Evolutionary conservation across 1,139 yeast genomes (phyloP).

Genomic region (Pichia sp.): DNA sequence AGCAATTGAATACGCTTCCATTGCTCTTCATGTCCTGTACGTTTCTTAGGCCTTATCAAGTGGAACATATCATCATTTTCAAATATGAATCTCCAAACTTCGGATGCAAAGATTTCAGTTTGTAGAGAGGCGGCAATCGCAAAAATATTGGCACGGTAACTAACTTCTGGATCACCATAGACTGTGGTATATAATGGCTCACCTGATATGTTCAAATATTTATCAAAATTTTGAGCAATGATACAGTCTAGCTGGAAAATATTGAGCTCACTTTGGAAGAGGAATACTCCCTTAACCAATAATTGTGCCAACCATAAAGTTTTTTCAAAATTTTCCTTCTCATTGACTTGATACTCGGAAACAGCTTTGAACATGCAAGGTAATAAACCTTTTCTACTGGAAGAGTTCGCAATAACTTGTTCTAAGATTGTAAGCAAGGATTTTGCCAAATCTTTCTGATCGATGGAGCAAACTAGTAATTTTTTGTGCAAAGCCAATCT

Average conservation of each 20-base stretch:
- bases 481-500: slow-evolving; percentile 39
- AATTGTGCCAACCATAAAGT: slow-evolving; percentile 53
- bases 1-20: slow-evolving; percentile 56
- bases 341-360: slow-evolving; percentile 38
- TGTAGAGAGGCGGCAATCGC: slow-evolving; percentile 39
- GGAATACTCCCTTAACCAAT: slow-evolving; percentile 43
- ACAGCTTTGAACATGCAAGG: slow-evolving; percentile 52
- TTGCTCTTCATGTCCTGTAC: slow-evolving; percentile 68
- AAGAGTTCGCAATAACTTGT: slow-evolving; percentile 48
- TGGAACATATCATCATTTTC: slow-evolving; percentile 39
- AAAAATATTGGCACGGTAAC: slow-evolving; percentile 49
- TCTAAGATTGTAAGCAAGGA: slow-evolving; percentile 38
- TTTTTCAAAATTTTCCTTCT: slow-evolving; percentile 36
- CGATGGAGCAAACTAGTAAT: slow-evolving; percentile 30
- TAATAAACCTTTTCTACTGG: slow-evolving; percentile 64
- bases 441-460: slow-evolving; percentile 30
- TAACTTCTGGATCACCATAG: slow-evolving; percentile 60
- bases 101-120: slow-evolving; percentile 36
- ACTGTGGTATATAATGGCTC: slow-evolving; percentile 42
- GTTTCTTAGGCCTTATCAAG: slow-evolving; percentile 46
- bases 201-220: slow-evolving; percentile 30
- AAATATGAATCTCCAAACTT: slow-evolving; percentile 42
- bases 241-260: slow-evolving; percentile 58
- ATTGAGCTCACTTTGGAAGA: slow-evolving; percentile 53
- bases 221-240: slow-evolving; percentile 49